phyloP scores from a whole-genome alignment of 1,139 yeast genomes.

The Yamadazyma kanchanaburiensis region DNA sequence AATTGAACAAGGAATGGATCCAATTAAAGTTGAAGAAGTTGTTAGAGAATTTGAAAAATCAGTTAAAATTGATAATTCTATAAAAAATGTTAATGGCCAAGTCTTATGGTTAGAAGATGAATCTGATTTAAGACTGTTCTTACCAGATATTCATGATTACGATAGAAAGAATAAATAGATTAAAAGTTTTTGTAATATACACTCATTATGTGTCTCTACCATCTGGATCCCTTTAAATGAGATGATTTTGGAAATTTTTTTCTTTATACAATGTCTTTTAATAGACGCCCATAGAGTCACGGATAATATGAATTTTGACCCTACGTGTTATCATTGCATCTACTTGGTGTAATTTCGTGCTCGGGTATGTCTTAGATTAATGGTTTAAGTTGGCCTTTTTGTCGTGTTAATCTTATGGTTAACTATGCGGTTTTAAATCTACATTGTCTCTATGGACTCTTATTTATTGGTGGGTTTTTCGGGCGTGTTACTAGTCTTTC shows the following conservation, averaged over 20 bases:
- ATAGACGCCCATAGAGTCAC: conserved; percentile 96
- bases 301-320: conserved; percentile 47
- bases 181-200: conserved; percentile 3
- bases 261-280: conserved; percentile 68
- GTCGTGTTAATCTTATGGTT: conserved; percentile 57
- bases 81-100: conserved; percentile 52
- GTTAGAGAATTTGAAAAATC: conserved; percentile 50
- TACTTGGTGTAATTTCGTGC: conserved; percentile 65
- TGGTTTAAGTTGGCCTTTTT: conserved; percentile 53
- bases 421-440: conserved; percentile 73
- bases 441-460: too few species aligned
- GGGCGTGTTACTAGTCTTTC: too few species aligned
- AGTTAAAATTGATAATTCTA: conserved; percentile 54
- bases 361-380: conserved; percentile 86
- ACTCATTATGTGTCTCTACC: conserved; percentile 1
- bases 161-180: conserved; percentile 27
- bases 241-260: conserved; percentile 3
- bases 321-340: conserved; percentile 44
- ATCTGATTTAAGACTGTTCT: conserved; percentile 42
- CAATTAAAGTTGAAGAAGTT: conserved; percentile 50
- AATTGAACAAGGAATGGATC: conserved; percentile 48
- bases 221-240: too few species aligned
- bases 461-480: too few species aligned
- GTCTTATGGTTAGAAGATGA: conserved; percentile 59
- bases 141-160: conserved; percentile 62